Percentiles rank a stretch among this genome's conserved stretches.
phyloP scores from a whole-genome alignment of 805 yeast genomes.

The Starmerella bombi region DNA sequence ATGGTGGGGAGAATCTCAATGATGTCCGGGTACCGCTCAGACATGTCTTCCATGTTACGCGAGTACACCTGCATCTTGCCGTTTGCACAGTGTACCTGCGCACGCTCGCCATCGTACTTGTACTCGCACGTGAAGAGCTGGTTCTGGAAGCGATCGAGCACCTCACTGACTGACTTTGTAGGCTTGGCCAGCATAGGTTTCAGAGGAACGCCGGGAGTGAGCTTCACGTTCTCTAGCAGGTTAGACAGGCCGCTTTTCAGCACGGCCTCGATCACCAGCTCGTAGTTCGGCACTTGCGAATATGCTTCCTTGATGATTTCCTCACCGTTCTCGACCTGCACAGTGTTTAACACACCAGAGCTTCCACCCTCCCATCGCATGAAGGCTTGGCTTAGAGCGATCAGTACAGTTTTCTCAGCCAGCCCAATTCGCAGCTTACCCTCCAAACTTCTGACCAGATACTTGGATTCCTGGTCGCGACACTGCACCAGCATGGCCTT shows the following conservation, averaged over 20 bases:
- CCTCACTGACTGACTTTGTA: slow-evolving; percentile 84
- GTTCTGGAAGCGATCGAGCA: slow-evolving; percentile 74
- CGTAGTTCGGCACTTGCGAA: slow-evolving; percentile 84
- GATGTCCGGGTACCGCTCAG: slow-evolving; percentile 87
- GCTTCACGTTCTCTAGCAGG: slow-evolving; percentile 50
- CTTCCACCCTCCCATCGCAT: slow-evolving; percentile 41
- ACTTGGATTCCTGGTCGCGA: slow-evolving; percentile 78
- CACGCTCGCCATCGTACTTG: slow-evolving; percentile 96
- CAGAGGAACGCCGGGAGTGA: slow-evolving; percentile 86
- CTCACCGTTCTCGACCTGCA: slow-evolving; percentile 22
- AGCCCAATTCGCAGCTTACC: slow-evolving; percentile 87
- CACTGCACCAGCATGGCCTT: slow-evolving; percentile 78
- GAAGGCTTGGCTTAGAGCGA: slow-evolving; percentile 74
- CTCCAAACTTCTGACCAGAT: slow-evolving; percentile 75
- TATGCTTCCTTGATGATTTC: slow-evolving; percentile 69
- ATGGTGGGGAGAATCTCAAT: slow-evolving; percentile 53
- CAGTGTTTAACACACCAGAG: not conserved
- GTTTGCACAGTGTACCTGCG: slow-evolving; percentile 76
- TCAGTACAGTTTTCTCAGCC: slow-evolving; percentile 84
- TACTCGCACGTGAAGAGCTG: slow-evolving; percentile 87
- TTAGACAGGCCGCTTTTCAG: slow-evolving; percentile 54
- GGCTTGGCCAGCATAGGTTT: slow-evolving; percentile 99
- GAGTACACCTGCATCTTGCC: slow-evolving; percentile 62
- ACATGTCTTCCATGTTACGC: slow-evolving; percentile 94
- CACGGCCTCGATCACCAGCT: slow-evolving; percentile 54